phyloP scores from a whole-genome alignment of 225 moss, liverwort and hornwort species.

The Pleurozium schreberi region DNA sequence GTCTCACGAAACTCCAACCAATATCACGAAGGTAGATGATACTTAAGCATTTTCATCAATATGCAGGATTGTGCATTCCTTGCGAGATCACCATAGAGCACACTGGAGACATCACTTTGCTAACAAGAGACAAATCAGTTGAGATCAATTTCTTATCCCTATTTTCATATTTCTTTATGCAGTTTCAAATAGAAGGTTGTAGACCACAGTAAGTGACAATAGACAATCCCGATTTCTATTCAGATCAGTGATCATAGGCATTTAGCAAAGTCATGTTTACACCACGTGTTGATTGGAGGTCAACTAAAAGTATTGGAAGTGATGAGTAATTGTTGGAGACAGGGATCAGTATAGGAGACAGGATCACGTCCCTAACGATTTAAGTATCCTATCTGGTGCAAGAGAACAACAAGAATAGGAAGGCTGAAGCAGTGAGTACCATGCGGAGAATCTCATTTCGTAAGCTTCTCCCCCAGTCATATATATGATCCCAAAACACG shows the following conservation, averaged over 20 bases:
- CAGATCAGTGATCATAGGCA: background rate
- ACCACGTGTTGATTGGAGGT: background rate
- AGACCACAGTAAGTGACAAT: no score
- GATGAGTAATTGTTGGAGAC: background rate
- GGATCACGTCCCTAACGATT: background rate
- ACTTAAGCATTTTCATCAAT: background rate
- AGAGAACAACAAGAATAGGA: background rate
- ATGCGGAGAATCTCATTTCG: slow-evolving; percentile 57
- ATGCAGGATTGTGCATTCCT: background rate
- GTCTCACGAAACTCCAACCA: background rate
- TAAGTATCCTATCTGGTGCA: background rate
- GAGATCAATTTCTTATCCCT: background rate
- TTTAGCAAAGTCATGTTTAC: background rate
- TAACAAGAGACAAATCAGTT: background rate
- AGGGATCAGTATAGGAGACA: background rate
- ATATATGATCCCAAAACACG: slow-evolving; percentile 93
- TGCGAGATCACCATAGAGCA: background rate
- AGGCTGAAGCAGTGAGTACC: slow-evolving; percentile 19
- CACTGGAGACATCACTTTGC: background rate
- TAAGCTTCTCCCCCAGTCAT: slow-evolving; percentile 62
- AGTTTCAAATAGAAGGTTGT: background rate
- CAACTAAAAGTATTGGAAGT: background rate
- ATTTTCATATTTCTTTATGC: background rate
- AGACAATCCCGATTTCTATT: background rate
- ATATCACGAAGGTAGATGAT: background rate